Conservation (phyloP, 352 stramenopile genomes). For the Globisporangium sylvaticum region DNA sequence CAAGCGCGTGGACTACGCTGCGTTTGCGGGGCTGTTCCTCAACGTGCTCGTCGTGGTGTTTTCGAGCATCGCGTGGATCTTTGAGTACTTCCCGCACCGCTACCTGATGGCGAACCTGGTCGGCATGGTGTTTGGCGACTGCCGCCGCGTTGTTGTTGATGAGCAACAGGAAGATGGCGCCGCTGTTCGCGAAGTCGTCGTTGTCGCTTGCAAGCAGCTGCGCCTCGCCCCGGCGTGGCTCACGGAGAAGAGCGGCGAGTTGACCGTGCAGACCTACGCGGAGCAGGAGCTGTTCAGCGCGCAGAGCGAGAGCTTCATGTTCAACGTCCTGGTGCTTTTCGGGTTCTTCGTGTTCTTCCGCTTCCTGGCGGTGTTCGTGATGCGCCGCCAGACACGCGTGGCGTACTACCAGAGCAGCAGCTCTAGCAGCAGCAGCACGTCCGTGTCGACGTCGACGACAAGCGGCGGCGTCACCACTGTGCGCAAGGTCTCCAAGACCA, state of each 20-base stretch:
- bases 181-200: not conserved
- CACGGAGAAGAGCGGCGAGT: not conserved
- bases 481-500: slow-evolving; percentile 6
- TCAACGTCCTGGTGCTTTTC: slow-evolving; percentile 8
- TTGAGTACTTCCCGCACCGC: slow-evolving; percentile 12
- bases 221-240: slow-evolving; percentile 6
- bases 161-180: not conserved
- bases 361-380: slow-evolving; percentile 13
- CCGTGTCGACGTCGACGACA: slow-evolving; percentile 1
- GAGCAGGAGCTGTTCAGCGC: slow-evolving; percentile 10
- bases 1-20: slow-evolving; percentile 7
- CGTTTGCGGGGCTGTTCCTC: slow-evolving; percentile 6
- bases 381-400: slow-evolving; percentile 6
- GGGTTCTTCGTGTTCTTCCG: slow-evolving; percentile 13
- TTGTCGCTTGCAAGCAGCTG: slow-evolving; percentile 12
- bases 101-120: slow-evolving; percentile 16
- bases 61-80: slow-evolving; percentile 6
- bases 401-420: slow-evolving; percentile 2
- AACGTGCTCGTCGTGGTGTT: slow-evolving; percentile 16
- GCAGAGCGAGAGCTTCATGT: slow-evolving; percentile 3
- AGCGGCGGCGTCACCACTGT: slow-evolving; percentile 7
- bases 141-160: not conserved
- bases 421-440: slow-evolving; percentile 1
- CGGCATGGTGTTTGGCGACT: slow-evolving; percentile 16
- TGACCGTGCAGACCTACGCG: slow-evolving; percentile 14